Base-by-base conservation (phyloP, 331 rosid species). In the Malus hybrid region DNA sequence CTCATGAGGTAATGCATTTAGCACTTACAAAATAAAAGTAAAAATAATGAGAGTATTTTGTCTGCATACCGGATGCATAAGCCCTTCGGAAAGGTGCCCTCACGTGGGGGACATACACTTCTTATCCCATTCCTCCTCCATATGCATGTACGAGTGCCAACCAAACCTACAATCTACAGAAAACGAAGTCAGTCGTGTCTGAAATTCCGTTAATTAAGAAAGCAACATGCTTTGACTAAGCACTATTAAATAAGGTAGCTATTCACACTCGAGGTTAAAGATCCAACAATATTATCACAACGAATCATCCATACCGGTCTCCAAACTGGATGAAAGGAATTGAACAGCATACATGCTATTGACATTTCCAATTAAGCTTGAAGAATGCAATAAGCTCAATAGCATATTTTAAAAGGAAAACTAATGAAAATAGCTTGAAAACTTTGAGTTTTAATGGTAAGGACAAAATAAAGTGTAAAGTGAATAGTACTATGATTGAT, bases 71-170 rank as follows among this genome's bases (percentile, higher is more conserved):
- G 90, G 90, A 93, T 86, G 86, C 98, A 90, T 83, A 85, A 85
- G 52, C 90, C 93, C 83, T 85, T 85, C 34, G 46, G 33, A 81
- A 83, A 88, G 63, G 91, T 87, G 65, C 90, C 91, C 65, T 90
- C 95, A 36, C 69, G 83, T 0, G 92, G 85, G 61, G 93, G 91
- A 79, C 90, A 88, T 71, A 88, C 50, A 79, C 88, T 93, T 83
- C 88, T 83, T 78, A 83, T 81, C 79, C 96, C 91, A 84, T 88
- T 89, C 72, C 90, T 87, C 77, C 88, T 89, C 98, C 98, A 90
- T 80, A 93, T 93, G 86, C 95, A 86, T 77, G 89, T 62, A 42
- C 79, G 91, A 57, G 79, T 90, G 56, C 96, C 92, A 81, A 88
- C 46, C 75, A 90, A 84, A 75, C 97, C 98, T 61, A 93, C 93